phyloP scores from a whole-genome alignment of 2,329 filamentous ascomycete species.

The Colletotrichum noveboracense region DNA sequence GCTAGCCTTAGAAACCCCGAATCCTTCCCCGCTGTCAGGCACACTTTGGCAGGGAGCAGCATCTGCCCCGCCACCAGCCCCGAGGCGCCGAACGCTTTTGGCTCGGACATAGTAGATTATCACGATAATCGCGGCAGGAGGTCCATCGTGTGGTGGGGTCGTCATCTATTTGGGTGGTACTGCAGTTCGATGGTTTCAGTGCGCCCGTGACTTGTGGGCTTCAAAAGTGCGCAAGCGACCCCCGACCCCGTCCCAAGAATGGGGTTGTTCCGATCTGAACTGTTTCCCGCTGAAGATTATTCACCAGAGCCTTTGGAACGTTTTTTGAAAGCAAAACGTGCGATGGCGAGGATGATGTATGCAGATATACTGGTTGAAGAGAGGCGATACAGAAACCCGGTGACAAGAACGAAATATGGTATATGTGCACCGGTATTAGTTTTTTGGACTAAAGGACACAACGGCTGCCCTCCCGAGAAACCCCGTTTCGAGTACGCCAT shows the following conservation, averaged over 20 bases:
- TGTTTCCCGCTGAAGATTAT: background rate
- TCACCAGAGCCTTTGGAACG: background rate
- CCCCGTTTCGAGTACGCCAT: background rate
- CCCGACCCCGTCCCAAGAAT: background rate
- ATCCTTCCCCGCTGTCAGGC: conserved; percentile 7
- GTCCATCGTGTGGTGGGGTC: background rate
- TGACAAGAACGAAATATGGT: background rate
- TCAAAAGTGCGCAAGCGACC: background rate
- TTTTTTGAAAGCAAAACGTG: background rate
- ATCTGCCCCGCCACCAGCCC: conserved; percentile 8
- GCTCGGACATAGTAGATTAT: conserved; percentile 18
- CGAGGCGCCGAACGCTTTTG: conserved; percentile 6
- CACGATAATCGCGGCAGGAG: conserved; percentile 14
- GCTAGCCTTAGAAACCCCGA: conserved; percentile 8
- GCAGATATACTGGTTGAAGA: background rate
- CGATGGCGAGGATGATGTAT: background rate
- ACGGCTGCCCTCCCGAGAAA: background rate
- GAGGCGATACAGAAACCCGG: background rate
- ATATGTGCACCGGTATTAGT: background rate
- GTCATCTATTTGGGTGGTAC: background rate
- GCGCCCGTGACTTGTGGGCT: background rate
- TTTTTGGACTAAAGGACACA: background rate
- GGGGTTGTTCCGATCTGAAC: background rate
- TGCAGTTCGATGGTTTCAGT: background rate
- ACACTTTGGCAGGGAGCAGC: background rate